Evolutionary conservation across 257 asterid genomes (phyloP), one percentile per base, ranked within the genome.

Genomic region (Plantago major): DNA sequence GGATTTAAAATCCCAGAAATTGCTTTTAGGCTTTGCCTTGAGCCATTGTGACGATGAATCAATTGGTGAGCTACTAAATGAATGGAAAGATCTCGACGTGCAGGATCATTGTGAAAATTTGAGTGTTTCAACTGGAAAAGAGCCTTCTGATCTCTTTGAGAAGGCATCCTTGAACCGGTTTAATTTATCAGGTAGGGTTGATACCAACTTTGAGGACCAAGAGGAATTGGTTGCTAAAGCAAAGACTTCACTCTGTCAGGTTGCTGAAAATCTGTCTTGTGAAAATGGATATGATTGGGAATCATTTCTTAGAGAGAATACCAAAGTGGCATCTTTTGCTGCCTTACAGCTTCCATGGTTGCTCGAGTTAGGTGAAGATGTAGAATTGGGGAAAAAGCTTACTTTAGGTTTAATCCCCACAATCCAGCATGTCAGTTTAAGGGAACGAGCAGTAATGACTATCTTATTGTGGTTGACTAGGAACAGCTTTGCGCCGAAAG

Each of bases 11-110:
- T 89, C 99, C 74, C 87, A 85, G 70, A 93, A 93, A 66, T 75
- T 83, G 73, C 94, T 93, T 42, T 70, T 93, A 68, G 97, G 99
- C 56, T 93, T 89, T 85, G 94, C 97, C 67, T 74, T 89, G 89
- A 83, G 96, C 76, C 92, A 89, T 70, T 93, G 97, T 73, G 99
- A 93, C 62, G 97, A 84, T 60, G 95, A 93, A 73, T 93, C 96
- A 56, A 93, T 93, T 63, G 86, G 85, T 38, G 96, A 89, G 84
- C 81, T 93, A 73, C 83, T 93, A 67, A 87, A 78, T 63, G 95
- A 82, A 65, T 93, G 99, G 99, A 87, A 87, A 78, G 99, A 87
- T 79, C 82, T 93, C 15, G 99, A 93, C 81, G 75, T 87, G 80
- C 84, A 79, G 76, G 88, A 81, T 68, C 88, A 79, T 71, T 87